Base-by-base conservation (phyloP, 164 flowering plant genomes). In the Buxus sempervirens region DNA sequence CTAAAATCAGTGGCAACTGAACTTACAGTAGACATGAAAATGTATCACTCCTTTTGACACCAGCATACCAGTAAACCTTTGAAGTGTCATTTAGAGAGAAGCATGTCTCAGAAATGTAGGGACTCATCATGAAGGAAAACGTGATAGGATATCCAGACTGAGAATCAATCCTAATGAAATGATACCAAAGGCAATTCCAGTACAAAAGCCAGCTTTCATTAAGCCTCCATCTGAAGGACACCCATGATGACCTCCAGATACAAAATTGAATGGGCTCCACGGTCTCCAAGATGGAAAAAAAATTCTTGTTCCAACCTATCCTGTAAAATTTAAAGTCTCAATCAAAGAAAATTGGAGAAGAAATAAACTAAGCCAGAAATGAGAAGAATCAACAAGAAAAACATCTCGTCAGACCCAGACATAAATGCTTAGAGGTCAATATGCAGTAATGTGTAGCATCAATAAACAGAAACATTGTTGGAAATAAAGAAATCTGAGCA, bases 201-300 rank as follows among this genome's bases (percentile, higher is more conserved):
- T 28, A 54, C 48, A 20, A 9, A 63, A 66, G 12, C 16, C 36
- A 14, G 42, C 15, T 60, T 41, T 27, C 21, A 56, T 26, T 56
- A 63, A 61, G 51, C 61, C 58, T 62, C 53, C 62, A 12, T 42
- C 38, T 32, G 38, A 32, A 57, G 53, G 24, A 45, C 26, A 14
- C 19, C 32, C 9, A 45, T n/a, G 32, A 23, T 27, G 18, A 25
- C 23, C 54, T 36, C 48, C 15, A 49, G 16, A 28, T 53, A 49
- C 69, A 68, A 61, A 66, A 62, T 65, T 62, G 58, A 57, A 15
- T 27, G 51, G 24, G 65, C 56, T 54, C 56, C 51, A 61, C 25
- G 51, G 24, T 65, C 56, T 54, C 56, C 51, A 61, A 45, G 54
- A 57, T 42, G 59, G 25, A 20, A 10, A 15, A 27, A 36, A 14